phyloP scores from a whole-genome alignment of 495 filamentous ascomycete species.

The Tetracladium setigerum region DNA sequence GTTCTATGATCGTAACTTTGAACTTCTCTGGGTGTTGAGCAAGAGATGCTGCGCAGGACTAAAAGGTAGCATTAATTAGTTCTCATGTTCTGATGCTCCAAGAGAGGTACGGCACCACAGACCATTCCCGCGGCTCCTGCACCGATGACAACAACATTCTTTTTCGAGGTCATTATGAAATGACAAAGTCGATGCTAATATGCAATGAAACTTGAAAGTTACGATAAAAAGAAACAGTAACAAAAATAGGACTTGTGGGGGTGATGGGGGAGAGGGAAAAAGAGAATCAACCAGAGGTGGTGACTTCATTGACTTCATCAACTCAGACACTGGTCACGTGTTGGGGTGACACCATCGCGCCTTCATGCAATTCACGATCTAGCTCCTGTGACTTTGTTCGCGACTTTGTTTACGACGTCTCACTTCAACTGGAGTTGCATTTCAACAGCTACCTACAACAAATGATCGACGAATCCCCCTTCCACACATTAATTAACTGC shows the following conservation, averaged over 20 bases:
- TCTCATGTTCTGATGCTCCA: background rate
- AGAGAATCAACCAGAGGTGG: conserved; percentile 16
- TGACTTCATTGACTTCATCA: background rate
- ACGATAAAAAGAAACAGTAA: too few relatives aligned
- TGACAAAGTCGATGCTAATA: conserved; percentile 1
- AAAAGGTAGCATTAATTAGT: background rate
- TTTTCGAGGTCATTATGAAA: conserved; percentile 20
- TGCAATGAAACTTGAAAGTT: background rate
- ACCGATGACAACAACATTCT: conserved; percentile 52
- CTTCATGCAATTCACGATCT: too few relatives aligned
- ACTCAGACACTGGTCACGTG: too few relatives aligned
- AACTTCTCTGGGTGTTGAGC: conserved; percentile 68
- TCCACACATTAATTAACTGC: too few relatives aligned
- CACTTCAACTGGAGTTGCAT: background rate
- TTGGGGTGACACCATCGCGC: too few relatives aligned
- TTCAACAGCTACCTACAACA: background rate
- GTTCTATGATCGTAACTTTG: conserved; percentile 67
- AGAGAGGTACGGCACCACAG: conserved; percentile 1
- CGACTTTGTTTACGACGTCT: too few relatives aligned
- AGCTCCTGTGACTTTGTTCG: too few relatives aligned
- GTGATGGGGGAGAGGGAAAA: background rate
- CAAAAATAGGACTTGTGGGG: too few relatives aligned
- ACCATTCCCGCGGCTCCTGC: conserved; percentile 61
- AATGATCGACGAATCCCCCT: too few relatives aligned
- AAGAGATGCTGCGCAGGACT: conserved; percentile 71